These are phyloP conservation scores for Mycena pura DNA, from an alignment of 768 basidiomycete species.

Conservation along the genomic window DNA sequence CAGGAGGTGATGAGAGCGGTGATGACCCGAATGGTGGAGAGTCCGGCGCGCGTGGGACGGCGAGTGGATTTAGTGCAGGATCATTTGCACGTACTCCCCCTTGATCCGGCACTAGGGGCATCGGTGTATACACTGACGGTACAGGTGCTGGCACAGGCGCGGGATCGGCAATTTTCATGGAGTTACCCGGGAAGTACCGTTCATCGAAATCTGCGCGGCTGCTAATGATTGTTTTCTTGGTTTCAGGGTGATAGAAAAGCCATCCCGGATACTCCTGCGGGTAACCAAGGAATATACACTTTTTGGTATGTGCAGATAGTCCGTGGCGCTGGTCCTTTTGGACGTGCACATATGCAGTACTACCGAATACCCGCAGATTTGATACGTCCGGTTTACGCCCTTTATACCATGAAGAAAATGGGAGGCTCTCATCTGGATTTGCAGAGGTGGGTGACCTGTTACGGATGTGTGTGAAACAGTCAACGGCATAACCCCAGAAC, in stretches of 20 bases:
- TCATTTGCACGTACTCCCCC: background rate
- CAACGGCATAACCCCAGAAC: constrained; percentile 32
- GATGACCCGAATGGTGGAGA: background rate
- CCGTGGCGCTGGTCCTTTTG: constrained; percentile 40
- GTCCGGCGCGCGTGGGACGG: background rate
- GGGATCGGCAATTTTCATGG: background rate
- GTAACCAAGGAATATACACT: constrained; percentile 48
- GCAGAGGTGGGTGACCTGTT: constrained; percentile 27
- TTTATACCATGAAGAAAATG: constrained; percentile 24
- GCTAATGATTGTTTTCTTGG: constrained; percentile 35
- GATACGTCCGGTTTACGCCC: constrained; percentile 29
- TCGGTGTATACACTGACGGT: background rate
- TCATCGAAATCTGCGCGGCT: constrained; percentile 42
- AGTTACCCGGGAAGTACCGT: constrained; percentile 32
- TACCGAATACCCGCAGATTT: constrained; percentile 45
- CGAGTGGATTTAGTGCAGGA: background rate
- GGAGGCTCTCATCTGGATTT: constrained; percentile 17
- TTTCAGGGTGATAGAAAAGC: constrained; percentile 41
- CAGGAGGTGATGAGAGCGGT: background rate
- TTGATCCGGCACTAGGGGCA: background rate
- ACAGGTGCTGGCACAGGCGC: background rate
- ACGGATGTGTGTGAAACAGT: constrained; percentile 28
- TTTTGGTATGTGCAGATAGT: constrained; percentile 35
- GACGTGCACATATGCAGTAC: constrained; percentile 45
- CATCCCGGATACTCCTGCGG: constrained; percentile 39